These are phyloP conservation scores for Linnemannia elongata DNA, from an alignment of 192 early-diverging fungal species.

Conservation along the genomic window DNA sequence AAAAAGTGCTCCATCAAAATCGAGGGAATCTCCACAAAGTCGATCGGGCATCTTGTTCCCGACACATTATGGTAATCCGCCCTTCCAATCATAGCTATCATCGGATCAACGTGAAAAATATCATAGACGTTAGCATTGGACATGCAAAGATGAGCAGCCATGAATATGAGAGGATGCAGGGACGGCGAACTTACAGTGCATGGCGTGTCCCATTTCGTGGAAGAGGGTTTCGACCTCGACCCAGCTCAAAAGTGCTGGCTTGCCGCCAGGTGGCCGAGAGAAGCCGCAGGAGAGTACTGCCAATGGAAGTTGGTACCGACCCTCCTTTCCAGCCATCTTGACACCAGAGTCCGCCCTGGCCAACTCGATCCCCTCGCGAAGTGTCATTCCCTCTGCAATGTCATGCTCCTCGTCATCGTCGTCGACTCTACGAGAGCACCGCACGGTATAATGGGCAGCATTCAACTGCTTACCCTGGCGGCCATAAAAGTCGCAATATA, in stretches of 20 bases:
- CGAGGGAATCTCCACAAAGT: slow-evolving; percentile 98
- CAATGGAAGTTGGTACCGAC: slow-evolving; percentile 76
- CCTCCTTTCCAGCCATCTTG: slow-evolving; percentile 49
- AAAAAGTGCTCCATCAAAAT: slow-evolving; percentile 97
- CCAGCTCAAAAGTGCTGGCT: slow-evolving; percentile 79
- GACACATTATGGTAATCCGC: slow-evolving; percentile 98
- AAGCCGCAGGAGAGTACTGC: slow-evolving; percentile 85
- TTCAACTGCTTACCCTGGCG: slow-evolving; percentile 83
- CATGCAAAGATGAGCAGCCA: neutral
- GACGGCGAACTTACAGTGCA: slow-evolving; percentile 78
- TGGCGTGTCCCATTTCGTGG: slow-evolving; percentile 99
- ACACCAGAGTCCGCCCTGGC: slow-evolving; percentile 52
- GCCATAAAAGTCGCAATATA: slow-evolving; percentile 94
- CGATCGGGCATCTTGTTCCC: slow-evolving; percentile 93
- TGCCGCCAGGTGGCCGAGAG: slow-evolving; percentile 54
- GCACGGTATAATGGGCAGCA: slow-evolving; percentile 96
- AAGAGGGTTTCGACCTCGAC: slow-evolving; percentile 95
- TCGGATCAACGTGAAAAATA: neutral
- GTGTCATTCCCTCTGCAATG: slow-evolving; percentile 49
- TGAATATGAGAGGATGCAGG: neutral
- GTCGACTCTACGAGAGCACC: slow-evolving; percentile 89
- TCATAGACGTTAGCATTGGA: neutral
- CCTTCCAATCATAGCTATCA: slow-evolving; percentile 85
- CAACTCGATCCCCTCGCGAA: slow-evolving; percentile 51
- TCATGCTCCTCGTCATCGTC: slow-evolving; percentile 75